Evolutionary conservation across 1,284 basidiomycete genomes (phyloP), one percentile per base, ranked within the genome.

Genomic region (Chiua sp.): DNA sequence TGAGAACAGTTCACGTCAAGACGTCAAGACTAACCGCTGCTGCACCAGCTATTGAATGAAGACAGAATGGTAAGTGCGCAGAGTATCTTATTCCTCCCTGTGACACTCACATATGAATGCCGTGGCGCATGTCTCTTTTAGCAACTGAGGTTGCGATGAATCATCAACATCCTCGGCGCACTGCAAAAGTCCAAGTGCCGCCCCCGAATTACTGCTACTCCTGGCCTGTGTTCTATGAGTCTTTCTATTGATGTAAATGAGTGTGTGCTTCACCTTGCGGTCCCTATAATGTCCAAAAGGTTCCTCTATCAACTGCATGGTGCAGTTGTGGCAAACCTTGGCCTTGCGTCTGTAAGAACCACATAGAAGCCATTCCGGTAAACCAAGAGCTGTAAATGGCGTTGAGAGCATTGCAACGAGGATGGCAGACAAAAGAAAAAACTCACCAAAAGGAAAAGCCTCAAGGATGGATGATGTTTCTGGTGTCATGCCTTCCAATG

Each of bases 341-440:
- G 71, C 71, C 30, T 60, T 63, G 39, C 59, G 64, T 46, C 15
- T 54, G 13, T 69, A 48, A 28, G 42, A 33, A 10, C 56, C 54
- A 12, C 67, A 65, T 2, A 68, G 71, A 22, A 71, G 59, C 67
- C 69, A 71, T 7, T 59, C 60, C 26, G 71, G 69, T 22, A 70
- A 30, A 22, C 39, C 57, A 30, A 71, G 62, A 16, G 70, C 68
- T 72, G 13, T 39, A 39, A 18, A 1, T 39, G 37, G 16, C 16
- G 22, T 23, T 12, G n/a, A 39, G 18, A n/a, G 30, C 10, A 5
- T 7, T 7, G 7, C 10, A 15, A 39, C 37, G 37, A 7, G 1
- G 46, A 39, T 16, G 35, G 37, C 16, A 18, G 16, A 16, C 37
- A 30, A 6, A 4, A 3, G 1, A 26, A 39, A 15, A 6, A 60